Percentiles rank a stretch among this genome's conserved stretches.
These are phyloP conservation scores for Sinapis alba DNA, from an alignment of 441 rosid species.

Conservation along the genomic window DNA sequence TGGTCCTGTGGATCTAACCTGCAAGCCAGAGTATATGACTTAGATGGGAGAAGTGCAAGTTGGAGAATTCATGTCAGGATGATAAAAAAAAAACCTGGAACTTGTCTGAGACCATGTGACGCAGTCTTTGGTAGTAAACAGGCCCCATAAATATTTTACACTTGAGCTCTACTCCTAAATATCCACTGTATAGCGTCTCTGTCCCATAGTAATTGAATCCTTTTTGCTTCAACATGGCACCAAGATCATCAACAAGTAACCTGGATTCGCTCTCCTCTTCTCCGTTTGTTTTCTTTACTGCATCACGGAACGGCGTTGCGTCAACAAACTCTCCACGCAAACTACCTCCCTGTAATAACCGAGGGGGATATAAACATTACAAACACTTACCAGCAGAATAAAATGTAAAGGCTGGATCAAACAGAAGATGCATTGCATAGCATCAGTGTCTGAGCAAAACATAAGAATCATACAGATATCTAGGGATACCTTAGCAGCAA, in stretches of 20 bases:
- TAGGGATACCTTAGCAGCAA: slow-evolving; percentile 85
- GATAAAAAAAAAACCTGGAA: slow-evolving; percentile 61
- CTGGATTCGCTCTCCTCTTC: slow-evolving; percentile 51
- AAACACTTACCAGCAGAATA: slow-evolving; percentile 1
- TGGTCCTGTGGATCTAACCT: slow-evolving; percentile 96
- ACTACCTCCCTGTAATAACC: slow-evolving; percentile 77
- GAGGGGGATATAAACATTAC: neutral
- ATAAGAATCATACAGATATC: neutral
- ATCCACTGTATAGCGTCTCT: slow-evolving; percentile 85
- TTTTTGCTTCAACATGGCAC: slow-evolving; percentile 62
- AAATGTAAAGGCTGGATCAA: slow-evolving; percentile 1
- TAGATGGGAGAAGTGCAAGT: slow-evolving; percentile 4
- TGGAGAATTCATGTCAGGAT: neutral
- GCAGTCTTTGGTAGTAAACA: slow-evolving; percentile 95
- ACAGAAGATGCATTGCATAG: slow-evolving; percentile 8
- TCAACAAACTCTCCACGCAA: slow-evolving; percentile 84
- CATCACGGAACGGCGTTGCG: slow-evolving; percentile 88
- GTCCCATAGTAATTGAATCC: slow-evolving; percentile 91
- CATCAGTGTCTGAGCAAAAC: slow-evolving; percentile 1
- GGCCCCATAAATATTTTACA: slow-evolving; percentile 98
- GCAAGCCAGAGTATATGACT: slow-evolving; percentile 27
- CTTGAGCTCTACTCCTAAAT: slow-evolving; percentile 84
- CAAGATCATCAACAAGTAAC: slow-evolving; percentile 84
- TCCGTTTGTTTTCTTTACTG: slow-evolving; percentile 52
- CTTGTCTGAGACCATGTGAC: slow-evolving; percentile 99